phyloP scores from a whole-genome alignment of 257 asterid species.

The Nicotiana sylvestris region DNA sequence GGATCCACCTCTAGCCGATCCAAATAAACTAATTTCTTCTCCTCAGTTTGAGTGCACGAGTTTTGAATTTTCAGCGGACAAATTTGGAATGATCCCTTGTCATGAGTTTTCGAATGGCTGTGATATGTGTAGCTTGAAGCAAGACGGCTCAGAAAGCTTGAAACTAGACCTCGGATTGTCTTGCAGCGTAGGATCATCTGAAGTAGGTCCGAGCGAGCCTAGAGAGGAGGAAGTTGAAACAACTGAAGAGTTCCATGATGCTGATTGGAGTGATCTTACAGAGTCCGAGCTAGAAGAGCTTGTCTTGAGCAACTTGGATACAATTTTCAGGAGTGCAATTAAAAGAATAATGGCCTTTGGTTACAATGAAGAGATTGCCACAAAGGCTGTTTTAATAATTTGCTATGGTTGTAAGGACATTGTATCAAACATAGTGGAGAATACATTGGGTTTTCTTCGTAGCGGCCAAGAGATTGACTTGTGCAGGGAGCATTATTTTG shows the following conservation, averaged over 20 bases:
- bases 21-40: constrained; percentile 45
- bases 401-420: constrained; percentile 94
- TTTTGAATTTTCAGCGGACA: constrained; percentile 78
- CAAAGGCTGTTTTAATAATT: constrained; percentile 69
- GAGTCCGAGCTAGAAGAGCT: constrained; percentile 91
- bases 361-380: constrained; percentile 67
- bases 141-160: constrained; percentile 46
- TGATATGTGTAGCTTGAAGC: constrained; percentile 52
- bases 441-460: constrained; percentile 65
- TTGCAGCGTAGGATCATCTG: constrained; percentile 48
- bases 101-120: constrained; percentile 44
- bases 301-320: constrained; percentile 63
- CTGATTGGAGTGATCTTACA: constrained; percentile 89
- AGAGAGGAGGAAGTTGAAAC: constrained; percentile 57
- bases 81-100: constrained; percentile 41
- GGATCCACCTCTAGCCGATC: constrained; percentile 67
- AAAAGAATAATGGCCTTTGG: constrained; percentile 68
- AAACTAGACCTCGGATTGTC: constrained; percentile 85
- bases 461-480: constrained; percentile 59
- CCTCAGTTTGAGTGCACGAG: constrained; percentile 56
- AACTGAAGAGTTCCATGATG: constrained; percentile 51
- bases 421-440: constrained; percentile 87
- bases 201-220: constrained; percentile 34
- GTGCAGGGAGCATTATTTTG: constrained; percentile 62
- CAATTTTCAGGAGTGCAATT: constrained; percentile 80